Evolutionary conservation across 2,329 filamentous ascomycete species (phyloP).

Genomic region (Venturia aucupariae): DNA sequence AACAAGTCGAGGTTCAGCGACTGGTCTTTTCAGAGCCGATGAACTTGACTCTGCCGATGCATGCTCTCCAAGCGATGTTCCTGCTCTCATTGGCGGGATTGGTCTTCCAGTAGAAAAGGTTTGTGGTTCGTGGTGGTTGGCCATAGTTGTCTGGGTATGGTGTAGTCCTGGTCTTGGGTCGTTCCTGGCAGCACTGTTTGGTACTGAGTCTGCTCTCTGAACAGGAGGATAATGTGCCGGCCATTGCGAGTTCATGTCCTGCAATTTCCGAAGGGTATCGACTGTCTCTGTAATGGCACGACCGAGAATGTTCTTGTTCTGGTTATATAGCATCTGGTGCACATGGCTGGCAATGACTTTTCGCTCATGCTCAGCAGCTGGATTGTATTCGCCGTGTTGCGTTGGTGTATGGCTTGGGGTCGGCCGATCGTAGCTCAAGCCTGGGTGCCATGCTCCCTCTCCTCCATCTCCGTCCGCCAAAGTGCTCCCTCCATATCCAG

Average conservation of each 20-base stretch:
- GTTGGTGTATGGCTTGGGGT: constrained; percentile 47
- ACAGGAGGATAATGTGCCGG: constrained; percentile 91
- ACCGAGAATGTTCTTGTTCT: constrained; percentile 77
- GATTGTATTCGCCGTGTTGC: constrained; percentile 38
- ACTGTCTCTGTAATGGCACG: constrained; percentile 81
- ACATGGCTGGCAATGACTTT: constrained; percentile 70
- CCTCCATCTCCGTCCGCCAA: constrained; percentile 48
- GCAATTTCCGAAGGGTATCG: constrained; percentile 71
- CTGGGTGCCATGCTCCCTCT: constrained; percentile 44
- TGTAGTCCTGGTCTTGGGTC: constrained; percentile 41
- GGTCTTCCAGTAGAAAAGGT: constrained; percentile 38
- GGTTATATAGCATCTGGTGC: constrained; percentile 90
- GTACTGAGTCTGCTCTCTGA: constrained; percentile 43
- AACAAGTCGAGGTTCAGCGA: constrained; percentile 70
- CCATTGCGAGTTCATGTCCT: constrained; percentile 85
- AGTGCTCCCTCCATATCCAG: constrained; percentile 80
- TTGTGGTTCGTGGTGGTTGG: constrained; percentile 35
- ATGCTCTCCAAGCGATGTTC: constrained; percentile 58
- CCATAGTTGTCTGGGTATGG: constrained; percentile 52
- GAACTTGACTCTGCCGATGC: constrained; percentile 62
- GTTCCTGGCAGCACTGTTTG: constrained; percentile 28
- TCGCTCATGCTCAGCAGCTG: constrained; percentile 52
- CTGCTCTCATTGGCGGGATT: constrained; percentile 53
- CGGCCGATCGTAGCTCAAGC: constrained; percentile 47
- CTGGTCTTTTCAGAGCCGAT: constrained; percentile 51